Conservation (phyloP, 2,329 filamentous ascomycete species). For the Penicillium sclerotigenum region DNA sequence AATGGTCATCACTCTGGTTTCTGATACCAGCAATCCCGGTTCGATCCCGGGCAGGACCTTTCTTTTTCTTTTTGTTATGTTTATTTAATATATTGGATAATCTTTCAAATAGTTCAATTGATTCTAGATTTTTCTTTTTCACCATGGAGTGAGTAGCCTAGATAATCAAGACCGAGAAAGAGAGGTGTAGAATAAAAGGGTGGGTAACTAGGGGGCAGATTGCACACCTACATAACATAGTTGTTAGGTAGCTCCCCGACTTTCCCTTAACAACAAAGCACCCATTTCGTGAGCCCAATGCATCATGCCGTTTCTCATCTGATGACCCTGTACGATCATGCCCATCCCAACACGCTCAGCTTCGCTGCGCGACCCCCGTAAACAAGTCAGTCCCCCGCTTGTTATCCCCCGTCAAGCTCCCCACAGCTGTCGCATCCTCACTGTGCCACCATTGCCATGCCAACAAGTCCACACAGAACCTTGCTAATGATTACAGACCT, state of each 20-base stretch:
- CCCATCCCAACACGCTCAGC: conserved; percentile 40
- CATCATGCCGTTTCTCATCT: not conserved
- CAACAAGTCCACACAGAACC: not conserved
- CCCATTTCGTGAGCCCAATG: not conserved
- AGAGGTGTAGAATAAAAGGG: not conserved
- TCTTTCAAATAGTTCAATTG: no score
- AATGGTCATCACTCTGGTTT: no score
- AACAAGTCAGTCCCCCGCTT: conserved; percentile 27
- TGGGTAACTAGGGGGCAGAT: not conserved
- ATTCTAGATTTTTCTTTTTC: no score
- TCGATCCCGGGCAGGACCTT: no score
- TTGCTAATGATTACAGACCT: conserved; percentile 19
- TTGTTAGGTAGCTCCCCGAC: not conserved
- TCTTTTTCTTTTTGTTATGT: no score
- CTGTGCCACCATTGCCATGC: not conserved
- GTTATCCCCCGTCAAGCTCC: conserved; percentile 4
- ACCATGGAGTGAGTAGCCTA: no score
- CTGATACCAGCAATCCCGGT: no score
- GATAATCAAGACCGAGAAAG: no score
- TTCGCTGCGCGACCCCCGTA: conserved; percentile 36
- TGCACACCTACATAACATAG: not conserved
- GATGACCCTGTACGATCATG: conserved; percentile 24
- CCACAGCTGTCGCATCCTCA: conserved; percentile 18
- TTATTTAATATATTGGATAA: not conserved
- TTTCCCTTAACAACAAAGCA: not conserved